These are phyloP conservation scores for Abrus precatorius DNA, from an alignment of 306 rosid genomes.

Conservation along the genomic window DNA sequence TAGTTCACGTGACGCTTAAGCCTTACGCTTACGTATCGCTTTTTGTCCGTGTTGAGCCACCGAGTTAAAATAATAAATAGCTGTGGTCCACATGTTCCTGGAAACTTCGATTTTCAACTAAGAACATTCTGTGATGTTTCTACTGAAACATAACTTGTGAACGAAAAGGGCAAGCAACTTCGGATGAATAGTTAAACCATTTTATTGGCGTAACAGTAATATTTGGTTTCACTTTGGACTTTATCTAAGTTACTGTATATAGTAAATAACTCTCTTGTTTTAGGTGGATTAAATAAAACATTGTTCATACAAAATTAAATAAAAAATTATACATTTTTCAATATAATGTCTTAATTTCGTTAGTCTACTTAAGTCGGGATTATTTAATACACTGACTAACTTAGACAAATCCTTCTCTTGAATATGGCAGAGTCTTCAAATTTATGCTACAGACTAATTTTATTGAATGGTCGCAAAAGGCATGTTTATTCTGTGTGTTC, in stretches of 20 bases:
- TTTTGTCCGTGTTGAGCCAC: constrained; percentile 40
- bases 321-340: too few species aligned
- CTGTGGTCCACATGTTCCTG: background rate
- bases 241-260: too few species aligned
- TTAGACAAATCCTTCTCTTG: background rate
- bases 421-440: background rate
- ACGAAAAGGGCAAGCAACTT: constrained; percentile 14
- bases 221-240: too few species aligned
- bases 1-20: constrained; percentile 6
- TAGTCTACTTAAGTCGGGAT: too few species aligned
- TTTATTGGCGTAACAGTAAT: constrained; percentile 2
- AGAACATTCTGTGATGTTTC: constrained; percentile 45
- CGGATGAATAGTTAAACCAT: background rate
- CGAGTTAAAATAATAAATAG: background rate
- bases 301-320: too few species aligned
- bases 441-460: background rate
- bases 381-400: too few species aligned
- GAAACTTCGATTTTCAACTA: constrained; percentile 25
- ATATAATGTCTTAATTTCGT: too few species aligned
- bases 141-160: background rate
- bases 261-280: too few species aligned
- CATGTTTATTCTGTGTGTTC: constrained; percentile 21
- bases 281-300: too few species aligned
- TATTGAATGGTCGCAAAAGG: constrained; percentile 11
- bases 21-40: constrained; percentile 23